Percentiles rank a stretch among this genome's conserved stretches.
phyloP scores from a whole-genome alignment of 306 rosid species.

The Erythrophleum fordii region DNA sequence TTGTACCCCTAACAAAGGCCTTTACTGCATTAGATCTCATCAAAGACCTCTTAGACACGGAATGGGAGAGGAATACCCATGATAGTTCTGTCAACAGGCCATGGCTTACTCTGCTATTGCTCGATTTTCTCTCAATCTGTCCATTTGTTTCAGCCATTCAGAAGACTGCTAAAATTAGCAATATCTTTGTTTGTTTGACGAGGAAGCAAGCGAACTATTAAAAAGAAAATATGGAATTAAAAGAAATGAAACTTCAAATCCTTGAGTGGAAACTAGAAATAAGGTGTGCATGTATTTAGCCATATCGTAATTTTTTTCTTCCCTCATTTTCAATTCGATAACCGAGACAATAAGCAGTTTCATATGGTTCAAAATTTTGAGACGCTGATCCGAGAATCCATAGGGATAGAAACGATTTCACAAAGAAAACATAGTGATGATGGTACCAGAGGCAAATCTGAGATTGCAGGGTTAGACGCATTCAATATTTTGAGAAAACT shows the following conservation, averaged over 20 bases:
- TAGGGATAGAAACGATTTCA: neutral
- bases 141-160: slow-evolving; percentile 4
- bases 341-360: neutral
- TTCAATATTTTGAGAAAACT: slow-evolving; percentile 75
- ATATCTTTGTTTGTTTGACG: slow-evolving; percentile 29
- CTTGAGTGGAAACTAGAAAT: neutral
- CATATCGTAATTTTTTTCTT: neutral
- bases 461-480: slow-evolving; percentile 76
- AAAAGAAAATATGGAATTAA: slow-evolving; percentile 1
- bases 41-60: slow-evolving; percentile 72
- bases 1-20: slow-evolving; percentile 82
- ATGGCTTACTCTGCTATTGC: slow-evolving; percentile 66
- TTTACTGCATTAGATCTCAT: slow-evolving; percentile 69
- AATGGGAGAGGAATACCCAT: slow-evolving; percentile 68
- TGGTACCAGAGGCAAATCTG: slow-evolving; percentile 74
- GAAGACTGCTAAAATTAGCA: slow-evolving; percentile 12
- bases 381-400: slow-evolving; percentile 3
- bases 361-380: neutral
- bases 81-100: slow-evolving; percentile 67
- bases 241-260: neutral
- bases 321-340: neutral
- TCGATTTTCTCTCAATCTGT: slow-evolving; percentile 66
- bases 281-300: neutral
- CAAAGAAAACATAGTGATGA: neutral
- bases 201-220: slow-evolving; percentile 17